phyloP scores from a whole-genome alignment of 164 flowering plant genomes.

The Chimonanthus praecox region DNA sequence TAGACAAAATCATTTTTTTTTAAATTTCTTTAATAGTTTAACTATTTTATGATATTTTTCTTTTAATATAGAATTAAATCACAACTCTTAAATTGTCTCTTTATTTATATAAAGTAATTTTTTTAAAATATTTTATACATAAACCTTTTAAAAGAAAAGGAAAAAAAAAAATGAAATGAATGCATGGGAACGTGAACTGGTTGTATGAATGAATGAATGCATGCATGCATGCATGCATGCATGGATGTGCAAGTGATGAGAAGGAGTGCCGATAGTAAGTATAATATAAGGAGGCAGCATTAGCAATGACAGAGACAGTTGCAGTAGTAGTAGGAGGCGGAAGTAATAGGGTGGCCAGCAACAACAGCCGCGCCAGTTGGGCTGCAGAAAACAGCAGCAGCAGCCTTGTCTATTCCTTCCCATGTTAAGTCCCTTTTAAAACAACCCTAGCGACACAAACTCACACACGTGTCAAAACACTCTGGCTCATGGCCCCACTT shows the following conservation, averaged over 20 bases:
- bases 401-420: slow-evolving; percentile 9
- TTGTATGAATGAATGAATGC: background rate
- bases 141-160: too few species aligned
- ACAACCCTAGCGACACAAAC: background rate
- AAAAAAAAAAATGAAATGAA: too few species aligned
- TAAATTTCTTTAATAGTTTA: too few species aligned
- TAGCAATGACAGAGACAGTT: slow-evolving; percentile 5
- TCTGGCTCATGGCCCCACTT: background rate
- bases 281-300: slow-evolving; percentile 1
- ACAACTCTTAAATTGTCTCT: too few species aligned
- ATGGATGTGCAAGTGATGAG: background rate
- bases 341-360: slow-evolving; percentile 2
- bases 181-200: background rate
- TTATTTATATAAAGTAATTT: too few species aligned
- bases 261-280: background rate
- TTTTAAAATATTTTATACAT: too few species aligned
- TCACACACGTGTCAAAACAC: background rate
- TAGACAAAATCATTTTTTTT: too few species aligned
- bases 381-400: slow-evolving; percentile 7
- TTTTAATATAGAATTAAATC: too few species aligned
- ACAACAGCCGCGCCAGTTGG: background rate
- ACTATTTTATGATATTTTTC: too few species aligned
- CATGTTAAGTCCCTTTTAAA: slow-evolving; percentile 9
- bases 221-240: slow-evolving; percentile 4
- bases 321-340: slow-evolving; percentile 3